Conservation (phyloP, 495 filamentous ascomycete genomes). For the Thermochaetoides thermophila region DNA sequence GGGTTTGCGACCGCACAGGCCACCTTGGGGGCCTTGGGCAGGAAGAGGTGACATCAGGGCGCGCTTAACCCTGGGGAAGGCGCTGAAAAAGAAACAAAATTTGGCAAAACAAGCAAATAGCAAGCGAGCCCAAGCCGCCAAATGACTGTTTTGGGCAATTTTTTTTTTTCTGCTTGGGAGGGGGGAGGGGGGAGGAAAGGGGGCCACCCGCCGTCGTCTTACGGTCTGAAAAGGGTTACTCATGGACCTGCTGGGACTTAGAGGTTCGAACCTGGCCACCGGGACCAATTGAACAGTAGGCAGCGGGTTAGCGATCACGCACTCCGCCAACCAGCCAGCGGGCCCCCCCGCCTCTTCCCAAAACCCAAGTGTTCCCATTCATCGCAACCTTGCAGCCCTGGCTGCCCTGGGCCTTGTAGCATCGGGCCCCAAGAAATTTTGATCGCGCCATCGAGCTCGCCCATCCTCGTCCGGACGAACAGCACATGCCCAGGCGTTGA, state of each 20-base stretch:
- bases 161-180: too few species aligned
- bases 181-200: too few species aligned
- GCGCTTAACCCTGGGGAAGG: slow-evolving; percentile 12
- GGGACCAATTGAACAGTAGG: slow-evolving; percentile 8
- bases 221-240: too few species aligned
- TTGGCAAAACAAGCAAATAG: too few species aligned
- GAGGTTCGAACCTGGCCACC: too few species aligned
- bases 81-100: slow-evolving; percentile 10
- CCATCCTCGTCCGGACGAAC: not conserved
- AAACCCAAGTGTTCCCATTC: too few species aligned
- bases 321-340: too few species aligned
- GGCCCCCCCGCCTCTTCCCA: slow-evolving; percentile 10
- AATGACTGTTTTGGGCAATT: too few species aligned
- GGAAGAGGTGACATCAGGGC: slow-evolving; percentile 7
- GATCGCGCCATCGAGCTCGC: slow-evolving; percentile 4
- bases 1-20: too few species aligned
- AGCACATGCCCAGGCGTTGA: slow-evolving; percentile 5
- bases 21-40: not conserved
- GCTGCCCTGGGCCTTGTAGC: slow-evolving; percentile 15
- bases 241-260: too few species aligned
- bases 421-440: slow-evolving; percentile 11
- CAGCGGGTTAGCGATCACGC: slow-evolving; percentile 14
- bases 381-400: slow-evolving; percentile 23
- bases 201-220: too few species aligned
- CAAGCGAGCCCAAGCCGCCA: too few species aligned